These are phyloP conservation scores for Ceratobasidium sp. DNA, from an alignment of 1,284 basidiomycete species.

Conservation along the genomic window DNA sequence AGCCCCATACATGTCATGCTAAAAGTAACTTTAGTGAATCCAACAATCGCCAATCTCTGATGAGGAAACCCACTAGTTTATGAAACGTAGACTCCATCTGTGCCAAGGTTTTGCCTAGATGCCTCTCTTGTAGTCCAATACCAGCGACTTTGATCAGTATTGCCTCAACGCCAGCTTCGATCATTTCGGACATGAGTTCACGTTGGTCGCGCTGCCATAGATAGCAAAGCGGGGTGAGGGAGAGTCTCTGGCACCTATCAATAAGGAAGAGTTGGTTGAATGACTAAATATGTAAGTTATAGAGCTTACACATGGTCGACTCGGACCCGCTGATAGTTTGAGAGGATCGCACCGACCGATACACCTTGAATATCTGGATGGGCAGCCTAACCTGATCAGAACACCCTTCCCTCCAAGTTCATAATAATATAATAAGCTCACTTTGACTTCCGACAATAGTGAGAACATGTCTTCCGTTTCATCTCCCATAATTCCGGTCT, in stretches of 20 bases:
- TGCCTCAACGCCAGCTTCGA: conserved; percentile 81
- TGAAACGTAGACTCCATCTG: conserved; percentile 82
- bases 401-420: conserved; percentile 23
- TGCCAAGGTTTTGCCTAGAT: conserved; percentile 83
- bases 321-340: conserved; percentile 95
- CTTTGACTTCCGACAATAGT: conserved; percentile 85
- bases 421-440: conserved; percentile 56
- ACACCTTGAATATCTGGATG: conserved; percentile 91
- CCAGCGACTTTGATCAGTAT: conserved; percentile 97
- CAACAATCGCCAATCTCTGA: not conserved
- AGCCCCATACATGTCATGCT: conserved; percentile 88
- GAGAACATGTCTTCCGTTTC: conserved; percentile 95
- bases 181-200: conserved; percentile 89
- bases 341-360: conserved; percentile 95
- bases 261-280: conserved; percentile 19
- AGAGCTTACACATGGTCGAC: conserved; percentile 96
- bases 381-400: conserved; percentile 63
- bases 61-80: conserved; percentile 70
- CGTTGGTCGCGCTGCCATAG: conserved; percentile 95
- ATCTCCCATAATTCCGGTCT: conserved; percentile 76
- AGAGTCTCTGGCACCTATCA: conserved; percentile 81
- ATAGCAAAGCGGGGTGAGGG: conserved; percentile 85
- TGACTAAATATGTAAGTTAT: not conserved
- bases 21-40: conserved; percentile 37
- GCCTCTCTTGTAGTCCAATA: conserved; percentile 82